Evolutionary conservation across 2,329 filamentous ascomycete genomes (phyloP), one percentile per base, ranked within the genome.

Genomic region (Cladosporium sp.): DNA sequence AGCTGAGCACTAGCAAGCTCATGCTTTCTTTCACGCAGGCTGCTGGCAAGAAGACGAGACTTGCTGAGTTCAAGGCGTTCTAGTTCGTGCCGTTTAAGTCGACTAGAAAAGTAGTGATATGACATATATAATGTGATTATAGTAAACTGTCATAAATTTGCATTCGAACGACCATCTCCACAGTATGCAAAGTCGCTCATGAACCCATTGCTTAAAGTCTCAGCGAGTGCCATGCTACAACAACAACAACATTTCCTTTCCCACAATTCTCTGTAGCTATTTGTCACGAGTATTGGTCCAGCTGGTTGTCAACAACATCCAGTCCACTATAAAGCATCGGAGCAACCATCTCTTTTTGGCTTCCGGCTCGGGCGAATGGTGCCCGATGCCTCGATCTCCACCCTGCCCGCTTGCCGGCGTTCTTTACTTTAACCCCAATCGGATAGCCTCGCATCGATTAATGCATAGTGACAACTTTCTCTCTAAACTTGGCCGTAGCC

Each of bases 31-130:
- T 79, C 35, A 74, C 68, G 23, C 77, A 78, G 10, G 67, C 73
- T 56, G 67, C 67, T 21, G 76, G 73, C 0, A 71, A 69, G 62
- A 76, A 72, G 64, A 77, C 76, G 5, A 71, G 78, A 40, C 60
- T 80, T 16, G 76, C 76, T 1, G 78, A 80, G 66, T 78, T 79
- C 52, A 80, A 80, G 69, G 71, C 78, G 0, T 80, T 63, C 50
- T 63, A 55, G 52, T 18, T 6, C 3, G n/a, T 11, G 50, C 12
- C 7, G 4, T 53, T 11, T 3, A 18, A 1, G 26, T 5, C 1
- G 4, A 29, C 3, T 7, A 16, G 49, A 28, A 23, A 29, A 4
- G 26, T 8, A 18, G 1, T 2, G 23, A 28, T 52, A 29, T 44
- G 18, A 10, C 14, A 18, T 18, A 16, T 37, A 18, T 18, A 40